Percentiles rank a stretch among this genome's conserved stretches.
Evolutionary conservation across 202 grass and related monocot species (phyloP).

Genomic region (Elaeis oleifera): DNA sequence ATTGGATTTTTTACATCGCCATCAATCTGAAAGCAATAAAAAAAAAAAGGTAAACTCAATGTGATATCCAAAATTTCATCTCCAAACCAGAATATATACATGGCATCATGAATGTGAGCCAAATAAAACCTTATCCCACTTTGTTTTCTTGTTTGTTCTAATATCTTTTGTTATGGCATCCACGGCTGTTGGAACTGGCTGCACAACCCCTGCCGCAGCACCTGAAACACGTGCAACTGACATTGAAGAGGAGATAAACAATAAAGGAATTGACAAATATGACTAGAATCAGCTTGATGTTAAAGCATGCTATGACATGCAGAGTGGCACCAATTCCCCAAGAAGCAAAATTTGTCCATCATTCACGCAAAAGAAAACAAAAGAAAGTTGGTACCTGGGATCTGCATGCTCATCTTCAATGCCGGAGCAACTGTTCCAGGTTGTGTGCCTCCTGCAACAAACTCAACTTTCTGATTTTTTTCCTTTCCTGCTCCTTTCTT

Average conservation of each 20-base stretch:
- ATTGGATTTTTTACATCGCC: conserved; percentile 51
- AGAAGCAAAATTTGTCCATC: no score
- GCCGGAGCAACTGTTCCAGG: conserved; percentile 30
- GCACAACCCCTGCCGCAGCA: conserved; percentile 28
- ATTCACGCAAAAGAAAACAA: no score
- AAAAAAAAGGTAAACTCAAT: conserved; percentile 25
- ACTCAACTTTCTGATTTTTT: conserved; percentile 79
- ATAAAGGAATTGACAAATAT: neutral
- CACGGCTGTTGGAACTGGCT: conserved; percentile 22
- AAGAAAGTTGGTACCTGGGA: conserved; percentile 23
- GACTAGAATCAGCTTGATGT: neutral
- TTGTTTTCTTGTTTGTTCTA: conserved; percentile 80
- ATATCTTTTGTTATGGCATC: conserved; percentile 51
- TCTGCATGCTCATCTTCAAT: conserved; percentile 36
- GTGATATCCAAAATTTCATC: neutral
- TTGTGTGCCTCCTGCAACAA: conserved; percentile 60
- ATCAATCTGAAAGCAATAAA: conserved; percentile 47
- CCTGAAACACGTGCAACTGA: conserved; percentile 26
- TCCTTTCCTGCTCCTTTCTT: conserved; percentile 77
- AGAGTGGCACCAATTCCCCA: no score
- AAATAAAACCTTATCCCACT: conserved; percentile 93
- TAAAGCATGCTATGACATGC: no score
- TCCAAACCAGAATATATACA: conserved; percentile 14
- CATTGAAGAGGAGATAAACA: neutral
- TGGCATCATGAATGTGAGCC: conserved; percentile 5